phyloP scores from a whole-genome alignment of 257 asterid genomes.

The Fraxinus cuspidata region DNA sequence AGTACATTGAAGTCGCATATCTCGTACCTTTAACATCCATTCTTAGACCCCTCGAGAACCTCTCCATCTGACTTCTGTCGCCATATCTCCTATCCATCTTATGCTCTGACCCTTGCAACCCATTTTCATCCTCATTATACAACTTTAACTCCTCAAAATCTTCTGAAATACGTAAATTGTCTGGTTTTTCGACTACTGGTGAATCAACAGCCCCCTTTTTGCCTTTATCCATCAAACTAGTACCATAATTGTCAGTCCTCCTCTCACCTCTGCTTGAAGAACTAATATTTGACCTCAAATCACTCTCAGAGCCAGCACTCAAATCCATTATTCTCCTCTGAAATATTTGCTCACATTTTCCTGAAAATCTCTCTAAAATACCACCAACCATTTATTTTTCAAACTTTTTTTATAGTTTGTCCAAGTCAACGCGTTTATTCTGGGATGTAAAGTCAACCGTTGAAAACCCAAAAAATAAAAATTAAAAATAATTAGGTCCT shows the following conservation, averaged over 20 bases:
- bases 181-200: conserved; percentile 24
- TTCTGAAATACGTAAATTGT: conserved; percentile 28
- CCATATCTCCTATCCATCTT: conserved; percentile 25
- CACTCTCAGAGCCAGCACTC: conserved; percentile 57
- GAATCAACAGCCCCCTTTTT: conserved; percentile 35
- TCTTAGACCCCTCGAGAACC: conserved; percentile 32
- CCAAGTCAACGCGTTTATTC: conserved; percentile 60
- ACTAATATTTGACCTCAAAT: conserved; percentile 52
- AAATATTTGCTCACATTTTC: conserved; percentile 43
- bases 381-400: conserved; percentile 50
- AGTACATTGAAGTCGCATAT: conserved; percentile 8
- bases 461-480: conserved; percentile 14
- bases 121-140: conserved; percentile 26
- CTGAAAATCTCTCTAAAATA: conserved; percentile 36
- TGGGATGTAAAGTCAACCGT: conserved; percentile 58
- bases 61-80: conserved; percentile 27
- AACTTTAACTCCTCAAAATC: conserved; percentile 30
- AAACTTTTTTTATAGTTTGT: conserved; percentile 53
- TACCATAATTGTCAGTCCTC: conserved; percentile 42
- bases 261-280: conserved; percentile 56
- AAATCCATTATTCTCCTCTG: conserved; percentile 40
- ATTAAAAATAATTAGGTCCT: conserved; percentile 15
- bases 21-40: conserved; percentile 31
- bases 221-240: conserved; percentile 24
- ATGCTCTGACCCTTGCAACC: conserved; percentile 25